A percentile compares a stretch with the other conserved stretches of the same genome.
Evolutionary conservation across 148 eudicot genomes (phyloP).

Genomic region (Tetragonia tetragonoides): DNA sequence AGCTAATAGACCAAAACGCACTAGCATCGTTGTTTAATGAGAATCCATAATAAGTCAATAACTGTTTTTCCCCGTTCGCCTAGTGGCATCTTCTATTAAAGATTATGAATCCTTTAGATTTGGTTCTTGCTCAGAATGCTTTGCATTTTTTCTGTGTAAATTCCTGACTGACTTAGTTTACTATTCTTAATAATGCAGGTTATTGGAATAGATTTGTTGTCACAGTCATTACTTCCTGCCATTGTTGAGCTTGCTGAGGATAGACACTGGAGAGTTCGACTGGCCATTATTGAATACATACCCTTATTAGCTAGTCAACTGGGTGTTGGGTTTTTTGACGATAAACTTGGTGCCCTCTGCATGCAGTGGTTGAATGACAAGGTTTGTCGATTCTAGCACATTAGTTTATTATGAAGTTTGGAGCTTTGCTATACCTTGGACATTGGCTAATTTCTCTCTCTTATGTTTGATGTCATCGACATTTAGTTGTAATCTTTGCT

Average conservation of each 20-base stretch:
- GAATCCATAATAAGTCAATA: too few relatives aligned
- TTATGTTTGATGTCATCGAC: background rate
- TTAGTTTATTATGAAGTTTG: background rate
- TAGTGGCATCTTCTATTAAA: slow-evolving; percentile 69
- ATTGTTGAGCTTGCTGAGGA: slow-evolving; percentile 99
- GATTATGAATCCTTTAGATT: slow-evolving; percentile 53
- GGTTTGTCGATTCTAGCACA: slow-evolving; percentile 39
- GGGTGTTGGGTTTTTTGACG: slow-evolving; percentile 97
- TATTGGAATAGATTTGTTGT: slow-evolving; percentile 90
- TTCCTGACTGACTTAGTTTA: slow-evolving; percentile 15
- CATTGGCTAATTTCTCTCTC: background rate
- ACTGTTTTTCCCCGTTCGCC: slow-evolving; percentile 19
- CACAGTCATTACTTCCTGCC: slow-evolving; percentile 93
- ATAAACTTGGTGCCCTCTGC: slow-evolving; percentile 95
- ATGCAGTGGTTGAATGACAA: slow-evolving; percentile 99
- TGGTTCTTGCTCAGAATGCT: too few relatives aligned
- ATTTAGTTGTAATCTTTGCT: slow-evolving; percentile 12
- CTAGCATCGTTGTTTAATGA: too few relatives aligned
- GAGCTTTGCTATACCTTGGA: background rate
- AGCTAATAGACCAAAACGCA: too few relatives aligned
- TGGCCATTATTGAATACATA: slow-evolving; percentile 94
- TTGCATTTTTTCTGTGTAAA: too few relatives aligned
- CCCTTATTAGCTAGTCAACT: slow-evolving; percentile 94
- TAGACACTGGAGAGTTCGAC: slow-evolving; percentile 99
- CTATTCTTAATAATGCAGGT: slow-evolving; percentile 73